A percentile compares a stretch with the other conserved stretches of the same genome.
phyloP scores from a whole-genome alignment of 108 stramenopile species.

The Cyclotella choctawhatcheeana region DNA sequence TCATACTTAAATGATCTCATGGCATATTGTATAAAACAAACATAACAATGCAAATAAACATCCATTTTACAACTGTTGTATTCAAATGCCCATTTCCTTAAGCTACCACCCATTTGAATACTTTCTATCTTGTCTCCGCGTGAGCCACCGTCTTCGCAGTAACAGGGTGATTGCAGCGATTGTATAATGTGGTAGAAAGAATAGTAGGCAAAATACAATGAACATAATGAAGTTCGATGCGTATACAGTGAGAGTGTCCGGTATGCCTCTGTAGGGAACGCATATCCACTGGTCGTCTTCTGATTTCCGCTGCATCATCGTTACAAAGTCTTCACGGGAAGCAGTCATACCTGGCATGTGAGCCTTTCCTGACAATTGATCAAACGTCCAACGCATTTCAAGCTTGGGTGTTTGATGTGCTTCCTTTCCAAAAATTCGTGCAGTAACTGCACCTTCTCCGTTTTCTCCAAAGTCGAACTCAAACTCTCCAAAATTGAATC shows the following conservation, averaged over 20 bases:
- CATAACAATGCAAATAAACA: too few species aligned
- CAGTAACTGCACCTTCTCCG: constrained; percentile 33
- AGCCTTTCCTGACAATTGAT: constrained; percentile 30
- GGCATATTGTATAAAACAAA: too few species aligned
- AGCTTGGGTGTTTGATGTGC: constrained; percentile 35
- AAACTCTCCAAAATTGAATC: constrained; percentile 78
- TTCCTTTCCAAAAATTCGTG: constrained; percentile 43
- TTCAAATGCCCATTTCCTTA: neutral
- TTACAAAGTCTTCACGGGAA: constrained; percentile 10
- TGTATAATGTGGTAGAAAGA: constrained; percentile 39
- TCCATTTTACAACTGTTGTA: too few species aligned
- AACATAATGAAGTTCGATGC: constrained; percentile 21
- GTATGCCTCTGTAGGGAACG: constrained; percentile 42
- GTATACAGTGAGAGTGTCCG: constrained; percentile 8
- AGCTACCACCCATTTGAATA: neutral
- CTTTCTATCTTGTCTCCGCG: neutral
- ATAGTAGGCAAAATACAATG: constrained; percentile 27
- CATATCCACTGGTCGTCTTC: constrained; percentile 34
- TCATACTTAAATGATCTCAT: too few species aligned
- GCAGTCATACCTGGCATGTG: constrained; percentile 37
- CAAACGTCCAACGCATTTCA: constrained; percentile 43
- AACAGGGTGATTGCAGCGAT: neutral
- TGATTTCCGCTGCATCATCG: neutral
- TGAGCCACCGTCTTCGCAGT: neutral
- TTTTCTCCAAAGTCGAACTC: constrained; percentile 74